Evolutionary conservation across 78 protist genomes (phyloP).

Genomic region (slime mould (Dictyostelium discoideum)): DNA sequence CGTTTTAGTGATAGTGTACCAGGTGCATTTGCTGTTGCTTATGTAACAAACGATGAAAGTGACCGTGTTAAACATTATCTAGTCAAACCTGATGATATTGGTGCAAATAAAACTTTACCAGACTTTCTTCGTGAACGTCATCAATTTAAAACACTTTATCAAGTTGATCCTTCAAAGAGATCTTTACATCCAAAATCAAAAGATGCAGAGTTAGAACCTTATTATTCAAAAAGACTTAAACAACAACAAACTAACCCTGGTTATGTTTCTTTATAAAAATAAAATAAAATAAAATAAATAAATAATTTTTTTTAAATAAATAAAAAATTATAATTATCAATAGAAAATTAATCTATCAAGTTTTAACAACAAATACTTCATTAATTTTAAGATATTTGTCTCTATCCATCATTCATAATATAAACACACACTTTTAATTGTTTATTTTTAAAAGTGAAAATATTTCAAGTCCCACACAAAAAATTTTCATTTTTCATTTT

Average conservation of each 20-base stretch:
- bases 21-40: slow-evolving; percentile 81
- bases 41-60: slow-evolving; percentile 73
- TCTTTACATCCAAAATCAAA: slow-evolving; percentile 28
- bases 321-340: neutral
- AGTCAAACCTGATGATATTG: slow-evolving; percentile 80
- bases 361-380: too few species aligned
- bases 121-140: slow-evolving; percentile 64
- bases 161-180: slow-evolving; percentile 49
- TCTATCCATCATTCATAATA: too few species aligned
- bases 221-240: slow-evolving; percentile 49
- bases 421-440: too few species aligned
- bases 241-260: slow-evolving; percentile 41
- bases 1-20: slow-evolving; percentile 75
- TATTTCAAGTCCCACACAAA: too few species aligned
- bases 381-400: too few species aligned
- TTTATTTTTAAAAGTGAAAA: too few species aligned
- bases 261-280: slow-evolving; percentile 56
- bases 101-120: slow-evolving; percentile 74
- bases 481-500: too few species aligned
- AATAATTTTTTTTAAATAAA: neutral
- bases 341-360: too few species aligned
- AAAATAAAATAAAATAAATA: too few species aligned
- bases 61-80: slow-evolving; percentile 83
- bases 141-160: slow-evolving; percentile 60
- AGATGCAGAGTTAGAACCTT: slow-evolving; percentile 34